phyloP scores from a whole-genome alignment of 805 yeast genomes.

The Candida coquimbonensis region DNA sequence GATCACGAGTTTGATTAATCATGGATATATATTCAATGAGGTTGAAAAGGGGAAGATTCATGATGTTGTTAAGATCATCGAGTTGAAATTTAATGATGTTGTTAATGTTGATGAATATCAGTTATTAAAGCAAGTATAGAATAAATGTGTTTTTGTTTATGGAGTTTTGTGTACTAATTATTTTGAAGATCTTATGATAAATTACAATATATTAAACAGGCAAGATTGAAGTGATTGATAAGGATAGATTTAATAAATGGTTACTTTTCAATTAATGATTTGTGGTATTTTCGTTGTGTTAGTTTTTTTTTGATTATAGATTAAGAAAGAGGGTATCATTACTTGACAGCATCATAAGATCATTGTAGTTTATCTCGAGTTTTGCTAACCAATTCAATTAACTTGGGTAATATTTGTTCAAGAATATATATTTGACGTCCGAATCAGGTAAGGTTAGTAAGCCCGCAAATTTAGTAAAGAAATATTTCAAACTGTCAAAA shows the following conservation, averaged over 20 bases:
- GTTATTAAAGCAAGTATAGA: constrained; percentile 37
- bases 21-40: constrained; percentile 38
- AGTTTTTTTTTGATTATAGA: no score
- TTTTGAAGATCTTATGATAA: constrained; percentile 14
- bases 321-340: no score
- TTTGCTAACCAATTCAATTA: no score
- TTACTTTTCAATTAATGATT: not conserved
- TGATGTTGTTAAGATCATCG: constrained; percentile 30
- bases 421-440: no score
- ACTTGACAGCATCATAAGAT: no score
- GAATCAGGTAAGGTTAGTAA: no score
- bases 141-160: not conserved
- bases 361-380: no score
- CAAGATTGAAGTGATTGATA: constrained; percentile 5
- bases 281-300: not conserved
- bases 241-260: no score
- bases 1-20: constrained; percentile 37
- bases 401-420: no score
- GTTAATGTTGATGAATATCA: constrained; percentile 49
- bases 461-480: no score
- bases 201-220: constrained; percentile 14
- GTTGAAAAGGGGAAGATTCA: constrained; percentile 34
- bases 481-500: no score
- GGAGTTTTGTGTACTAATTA: constrained; percentile 8
- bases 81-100: constrained; percentile 36